Evolutionary conservation across 139 green algal species (phyloP).

Genomic region (Mesotaenium endlicherianum): DNA sequence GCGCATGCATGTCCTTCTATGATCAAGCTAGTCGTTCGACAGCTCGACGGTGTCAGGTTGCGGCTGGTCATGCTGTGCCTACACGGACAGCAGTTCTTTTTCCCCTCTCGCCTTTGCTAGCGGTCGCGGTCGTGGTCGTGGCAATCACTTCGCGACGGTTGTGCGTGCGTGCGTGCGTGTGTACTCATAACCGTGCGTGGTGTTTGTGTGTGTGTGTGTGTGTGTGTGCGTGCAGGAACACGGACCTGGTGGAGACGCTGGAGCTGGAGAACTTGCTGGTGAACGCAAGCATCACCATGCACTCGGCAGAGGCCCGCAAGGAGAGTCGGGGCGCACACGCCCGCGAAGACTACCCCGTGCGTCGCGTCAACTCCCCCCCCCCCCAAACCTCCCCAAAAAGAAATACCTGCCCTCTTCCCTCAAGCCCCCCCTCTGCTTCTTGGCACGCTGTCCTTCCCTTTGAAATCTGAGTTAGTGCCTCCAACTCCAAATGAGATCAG

Average conservation of each 20-base stretch:
- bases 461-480: too few relatives aligned
- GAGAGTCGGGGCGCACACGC: constrained; percentile 93
- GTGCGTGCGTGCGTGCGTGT: not conserved
- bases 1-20: too few relatives aligned
- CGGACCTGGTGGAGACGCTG: constrained; percentile 85
- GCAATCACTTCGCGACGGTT: not conserved
- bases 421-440: too few relatives aligned
- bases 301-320: constrained; percentile 69
- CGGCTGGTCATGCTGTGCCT: not conserved
- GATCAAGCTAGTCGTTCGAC: too few relatives aligned
- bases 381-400: too few relatives aligned
- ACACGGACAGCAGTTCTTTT: not conserved
- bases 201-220: not conserved
- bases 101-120: not conserved
- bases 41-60: too few relatives aligned
- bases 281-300: constrained; percentile 85
- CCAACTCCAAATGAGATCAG: too few relatives aligned
- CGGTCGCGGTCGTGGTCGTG: not conserved
- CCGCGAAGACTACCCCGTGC: constrained; percentile 88
- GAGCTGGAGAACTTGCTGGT: constrained; percentile 98
- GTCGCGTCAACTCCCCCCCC: too few relatives aligned
- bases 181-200: not conserved
- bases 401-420: too few relatives aligned
- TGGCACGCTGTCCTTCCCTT: too few relatives aligned
- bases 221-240: constrained; percentile 44